Base-by-base conservation (phyloP, 768 basidiomycete species). In the Botryobasidium botryosum region DNA sequence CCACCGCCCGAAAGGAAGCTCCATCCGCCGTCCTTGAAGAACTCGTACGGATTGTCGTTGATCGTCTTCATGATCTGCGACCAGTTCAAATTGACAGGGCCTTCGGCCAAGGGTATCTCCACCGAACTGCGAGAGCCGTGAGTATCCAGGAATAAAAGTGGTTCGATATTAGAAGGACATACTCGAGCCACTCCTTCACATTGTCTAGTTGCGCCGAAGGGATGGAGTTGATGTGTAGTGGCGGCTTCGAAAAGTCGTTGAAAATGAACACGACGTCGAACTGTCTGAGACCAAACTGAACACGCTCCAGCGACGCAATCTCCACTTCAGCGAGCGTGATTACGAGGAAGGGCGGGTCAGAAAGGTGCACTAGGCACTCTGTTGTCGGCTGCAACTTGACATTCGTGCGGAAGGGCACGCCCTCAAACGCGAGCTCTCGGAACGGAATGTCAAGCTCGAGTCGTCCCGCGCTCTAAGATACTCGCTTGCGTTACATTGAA, bases 121-220 rank as follows among this genome's bases (percentile, higher is more conserved):
- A 96, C 90, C 4, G 91, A 96, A 57, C 91, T 96, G 51, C n/a
- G n/a, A n/a, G 10, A 44, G 18, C 46, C 29, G n/a, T 48, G 13
- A 33, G 43, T 42, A 27, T 44, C 37, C 33, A 42, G n/a, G 17
- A 40, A 20, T 2, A 21, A 17, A 35, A 17, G 17, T 7, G n/a
- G 45, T 53, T 38, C 52, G 35, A 33, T 12, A 25, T 26, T 44
- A 20, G 29, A 44, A 42, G 37, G 37, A 67, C 86, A 52, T 59
- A 96, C 88, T 99, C 90, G 18, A 99, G 71, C 94, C 94, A 99
- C 56, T 94, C 91, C 64, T 96, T 97, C 51, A 99, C 91, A 52
- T 91, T 90, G 56, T 99, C 94, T 56, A 97, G 74, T 53, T 87
- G 81, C 2, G 74, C 64, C 45, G 74, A 83, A 20, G 85, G 88